Conservation (phyloP, 306 rosid species). For the Comarum palustre region DNA sequence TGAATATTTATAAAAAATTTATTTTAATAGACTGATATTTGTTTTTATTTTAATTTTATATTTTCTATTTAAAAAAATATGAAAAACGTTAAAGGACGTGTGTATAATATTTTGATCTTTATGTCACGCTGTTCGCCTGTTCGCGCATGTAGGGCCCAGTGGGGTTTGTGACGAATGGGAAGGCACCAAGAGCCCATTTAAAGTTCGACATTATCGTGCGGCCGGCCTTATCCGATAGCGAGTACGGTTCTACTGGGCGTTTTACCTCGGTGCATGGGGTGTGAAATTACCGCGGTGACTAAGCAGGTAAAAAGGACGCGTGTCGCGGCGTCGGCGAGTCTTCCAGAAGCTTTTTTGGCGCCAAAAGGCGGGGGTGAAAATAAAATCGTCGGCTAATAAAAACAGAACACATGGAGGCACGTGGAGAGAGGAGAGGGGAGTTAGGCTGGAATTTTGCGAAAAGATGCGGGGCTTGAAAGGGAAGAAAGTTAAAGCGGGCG, state of each 20-base stretch:
- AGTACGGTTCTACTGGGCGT: slow-evolving; percentile 30
- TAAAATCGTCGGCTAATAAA: slow-evolving; percentile 38
- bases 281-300: background rate
- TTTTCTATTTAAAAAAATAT: no score
- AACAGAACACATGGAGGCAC: slow-evolving; percentile 37
- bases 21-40: no score
- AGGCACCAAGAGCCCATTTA: slow-evolving; percentile 22
- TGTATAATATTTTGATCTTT: no score
- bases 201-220: slow-evolving; percentile 35
- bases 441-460: slow-evolving; percentile 62
- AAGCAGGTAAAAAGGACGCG: slow-evolving; percentile 22
- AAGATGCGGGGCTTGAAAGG: slow-evolving; percentile 18
- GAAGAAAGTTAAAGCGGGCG: slow-evolving; percentile 20
- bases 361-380: slow-evolving; percentile 16
- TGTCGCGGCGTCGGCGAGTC: background rate
- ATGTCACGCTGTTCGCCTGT: slow-evolving; percentile 29
- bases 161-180: slow-evolving; percentile 14
- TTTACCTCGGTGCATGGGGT: slow-evolving; percentile 37
- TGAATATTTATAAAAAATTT: no score
- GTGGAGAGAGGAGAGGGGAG: slow-evolving; percentile 39
- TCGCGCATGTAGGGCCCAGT: slow-evolving; percentile 29
- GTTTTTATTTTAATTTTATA: no score
- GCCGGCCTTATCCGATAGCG: slow-evolving; percentile 66
- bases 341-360: slow-evolving; percentile 24
- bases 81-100: no score